Evolutionary conservation across 2,329 filamentous ascomycete species (phyloP).

Genomic region (Trichophyton schoenleinii): DNA sequence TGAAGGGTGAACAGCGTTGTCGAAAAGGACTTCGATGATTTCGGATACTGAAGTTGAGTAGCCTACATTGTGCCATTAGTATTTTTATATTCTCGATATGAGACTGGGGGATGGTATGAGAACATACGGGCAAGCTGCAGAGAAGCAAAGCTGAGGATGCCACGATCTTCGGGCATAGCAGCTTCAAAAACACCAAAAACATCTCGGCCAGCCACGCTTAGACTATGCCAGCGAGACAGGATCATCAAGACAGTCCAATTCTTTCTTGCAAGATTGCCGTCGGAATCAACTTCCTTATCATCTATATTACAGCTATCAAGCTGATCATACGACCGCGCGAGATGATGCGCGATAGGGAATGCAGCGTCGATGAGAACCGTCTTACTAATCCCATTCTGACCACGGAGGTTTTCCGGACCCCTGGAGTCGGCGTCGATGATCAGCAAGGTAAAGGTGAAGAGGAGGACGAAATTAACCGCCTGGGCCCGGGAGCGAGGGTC

Average conservation of each 20-base stretch:
- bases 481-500: conserved; percentile 22
- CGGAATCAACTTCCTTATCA: conserved; percentile 27
- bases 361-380: conserved; percentile 29
- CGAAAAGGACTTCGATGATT: conserved; percentile 22
- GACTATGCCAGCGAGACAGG: conserved; percentile 30
- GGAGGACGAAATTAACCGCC: conserved; percentile 28
- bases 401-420: conserved; percentile 30
- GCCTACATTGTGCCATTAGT: conserved; percentile 8
- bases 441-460: conserved; percentile 32
- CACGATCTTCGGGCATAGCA: conserved; percentile 28
- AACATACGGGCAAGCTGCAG: conserved; percentile 29
- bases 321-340: conserved; percentile 30
- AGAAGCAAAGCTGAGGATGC: conserved; percentile 25
- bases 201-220: conserved; percentile 30
- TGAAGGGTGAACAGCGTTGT: conserved; percentile 23
- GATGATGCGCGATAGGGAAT: conserved; percentile 26
- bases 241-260: conserved; percentile 31
- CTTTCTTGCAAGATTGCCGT: conserved; percentile 29
- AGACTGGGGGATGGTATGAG: not conserved
- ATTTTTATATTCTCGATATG: not conserved
- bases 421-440: conserved; percentile 32
- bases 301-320: conserved; percentile 23
- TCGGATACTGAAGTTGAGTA: conserved; percentile 29
- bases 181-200: conserved; percentile 28
- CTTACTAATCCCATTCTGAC: conserved; percentile 31